Conservation (phyloP, 2,329 filamentous ascomycete species). For the Claviceps sp. region DNA sequence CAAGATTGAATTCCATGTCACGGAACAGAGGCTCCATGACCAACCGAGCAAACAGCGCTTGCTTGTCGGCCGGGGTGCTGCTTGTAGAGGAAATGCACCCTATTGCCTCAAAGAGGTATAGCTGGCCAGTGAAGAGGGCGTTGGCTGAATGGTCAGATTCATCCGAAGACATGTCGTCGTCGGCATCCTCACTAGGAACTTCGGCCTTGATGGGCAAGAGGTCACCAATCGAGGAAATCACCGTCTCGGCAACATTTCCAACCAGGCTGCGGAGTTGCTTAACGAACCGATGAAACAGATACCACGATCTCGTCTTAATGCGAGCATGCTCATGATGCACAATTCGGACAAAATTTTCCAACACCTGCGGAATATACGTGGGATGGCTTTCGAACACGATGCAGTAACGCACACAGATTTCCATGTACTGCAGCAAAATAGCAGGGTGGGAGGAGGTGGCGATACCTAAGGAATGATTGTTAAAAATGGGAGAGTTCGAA, state of each 20-base stretch:
- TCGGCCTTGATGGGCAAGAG: constrained; percentile 85
- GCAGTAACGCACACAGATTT: constrained; percentile 90
- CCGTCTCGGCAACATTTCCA: constrained; percentile 77
- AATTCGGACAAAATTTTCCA: constrained; percentile 83
- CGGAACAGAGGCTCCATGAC: constrained; percentile 81
- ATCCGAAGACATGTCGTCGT: constrained; percentile 91
- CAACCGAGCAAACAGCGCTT: constrained; percentile 72
- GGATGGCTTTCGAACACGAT: constrained; percentile 81
- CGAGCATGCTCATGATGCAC: constrained; percentile 80
- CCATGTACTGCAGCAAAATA: constrained; percentile 93
- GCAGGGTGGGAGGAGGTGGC: constrained; percentile 79
- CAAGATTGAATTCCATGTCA: constrained; percentile 75
- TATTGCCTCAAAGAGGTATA: constrained; percentile 89
- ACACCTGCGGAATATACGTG: constrained; percentile 67
- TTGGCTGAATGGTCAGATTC: constrained; percentile 84
- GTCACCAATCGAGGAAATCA: constrained; percentile 82
- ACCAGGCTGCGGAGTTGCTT: constrained; percentile 76
- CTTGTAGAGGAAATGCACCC: constrained; percentile 79
- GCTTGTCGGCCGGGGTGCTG: constrained; percentile 67
- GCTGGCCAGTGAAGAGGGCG: constrained; percentile 77
- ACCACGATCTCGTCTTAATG: constrained; percentile 88
- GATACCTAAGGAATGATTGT: constrained; percentile 44
- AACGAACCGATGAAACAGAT: constrained; percentile 84
- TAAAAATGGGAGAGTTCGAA: background rate
- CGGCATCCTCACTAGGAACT: constrained; percentile 58